Percentiles rank a stretch among this genome's conserved stretches.
Conservation (phyloP, 768 basidiomycete genomes). For the Tylopilus felleus region DNA sequence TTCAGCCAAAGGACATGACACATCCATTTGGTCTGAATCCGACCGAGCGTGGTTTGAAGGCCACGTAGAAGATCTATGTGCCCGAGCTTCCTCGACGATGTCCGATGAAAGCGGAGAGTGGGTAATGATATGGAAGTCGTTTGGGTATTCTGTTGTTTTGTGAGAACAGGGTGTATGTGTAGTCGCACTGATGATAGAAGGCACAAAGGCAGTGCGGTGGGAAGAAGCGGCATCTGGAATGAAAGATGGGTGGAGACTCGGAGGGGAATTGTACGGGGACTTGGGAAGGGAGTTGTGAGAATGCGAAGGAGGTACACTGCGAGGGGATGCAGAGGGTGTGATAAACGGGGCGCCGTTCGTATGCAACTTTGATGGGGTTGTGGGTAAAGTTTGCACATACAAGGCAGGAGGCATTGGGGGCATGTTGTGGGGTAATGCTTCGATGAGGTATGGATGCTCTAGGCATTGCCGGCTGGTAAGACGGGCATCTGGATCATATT, state of each 20-base stretch:
- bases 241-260: conserved; percentile 37
- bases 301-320: conserved; percentile 47
- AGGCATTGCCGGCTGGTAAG: conserved; percentile 86
- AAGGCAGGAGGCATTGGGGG: conserved; percentile 59
- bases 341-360: conserved; percentile 35
- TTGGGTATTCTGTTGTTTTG: conserved; percentile 35
- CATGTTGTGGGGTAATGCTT: conserved; percentile 66
- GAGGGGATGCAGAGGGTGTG: conserved; percentile 41
- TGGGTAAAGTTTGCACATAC: conserved; percentile 39
- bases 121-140: conserved; percentile 33
- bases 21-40: conserved; percentile 51
- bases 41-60: conserved; percentile 28
- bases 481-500: conserved; percentile 85
- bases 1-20: conserved; percentile 48
- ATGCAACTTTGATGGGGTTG: conserved; percentile 36
- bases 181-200: conserved; percentile 34
- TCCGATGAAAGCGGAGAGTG: conserved; percentile 33
- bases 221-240: conserved; percentile 49
- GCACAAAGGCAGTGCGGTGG: conserved; percentile 53
- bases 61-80: conserved; percentile 25
- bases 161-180: conserved; percentile 30
- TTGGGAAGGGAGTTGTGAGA: conserved; percentile 42
- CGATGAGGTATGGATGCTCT: conserved; percentile 84
- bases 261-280: conserved; percentile 37
- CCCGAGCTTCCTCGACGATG: conserved; percentile 28